Conservation (phyloP, 1,284 basidiomycete species). For the Tilletiopsis washingtonensis region DNA sequence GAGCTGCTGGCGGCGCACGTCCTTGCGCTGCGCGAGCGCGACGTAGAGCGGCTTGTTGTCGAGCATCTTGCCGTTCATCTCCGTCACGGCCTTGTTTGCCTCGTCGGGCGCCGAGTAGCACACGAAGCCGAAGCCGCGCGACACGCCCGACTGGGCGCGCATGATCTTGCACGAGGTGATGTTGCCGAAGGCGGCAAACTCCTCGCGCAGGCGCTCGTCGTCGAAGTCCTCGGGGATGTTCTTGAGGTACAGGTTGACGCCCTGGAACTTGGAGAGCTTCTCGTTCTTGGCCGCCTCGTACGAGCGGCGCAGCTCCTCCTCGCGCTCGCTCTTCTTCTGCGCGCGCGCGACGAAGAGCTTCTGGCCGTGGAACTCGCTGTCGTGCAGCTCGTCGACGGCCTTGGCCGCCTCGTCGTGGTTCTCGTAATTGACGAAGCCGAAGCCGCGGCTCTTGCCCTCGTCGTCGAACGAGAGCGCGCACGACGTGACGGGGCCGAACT, state of each 20-base stretch:
- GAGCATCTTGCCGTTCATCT: conserved; percentile 99
- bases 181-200: conserved; percentile 93
- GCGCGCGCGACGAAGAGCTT: conserved; percentile 94
- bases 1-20: conserved; percentile 94
- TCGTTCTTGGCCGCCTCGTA: conserved; percentile 95
- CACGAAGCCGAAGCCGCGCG: conserved; percentile 97
- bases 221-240: conserved; percentile 56
- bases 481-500: conserved; percentile 84
- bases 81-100: conserved; percentile 96
- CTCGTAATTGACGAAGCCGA: conserved; percentile 97
- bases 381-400: conserved; percentile 85
- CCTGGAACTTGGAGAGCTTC: conserved; percentile 95
- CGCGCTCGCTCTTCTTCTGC: conserved; percentile 97
- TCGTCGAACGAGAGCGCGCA: conserved; percentile 67
- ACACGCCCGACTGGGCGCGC: conserved; percentile 70
- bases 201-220: conserved; percentile 47
- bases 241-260: conserved; percentile 99
- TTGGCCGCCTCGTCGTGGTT: conserved; percentile 81
- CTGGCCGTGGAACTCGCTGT: conserved; percentile 74
- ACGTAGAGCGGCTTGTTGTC: conserved; percentile 98
- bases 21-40: conserved; percentile 94
- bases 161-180: conserved; percentile 99
- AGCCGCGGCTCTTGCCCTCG: conserved; percentile 81
- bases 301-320: conserved; percentile 86
- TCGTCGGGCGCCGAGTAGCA: conserved; percentile 98